Percentiles rank a stretch among this genome's conserved stretches.
phyloP scores from a whole-genome alignment of 2,329 filamentous ascomycete genomes.

The Malbranchea zuffiana region DNA sequence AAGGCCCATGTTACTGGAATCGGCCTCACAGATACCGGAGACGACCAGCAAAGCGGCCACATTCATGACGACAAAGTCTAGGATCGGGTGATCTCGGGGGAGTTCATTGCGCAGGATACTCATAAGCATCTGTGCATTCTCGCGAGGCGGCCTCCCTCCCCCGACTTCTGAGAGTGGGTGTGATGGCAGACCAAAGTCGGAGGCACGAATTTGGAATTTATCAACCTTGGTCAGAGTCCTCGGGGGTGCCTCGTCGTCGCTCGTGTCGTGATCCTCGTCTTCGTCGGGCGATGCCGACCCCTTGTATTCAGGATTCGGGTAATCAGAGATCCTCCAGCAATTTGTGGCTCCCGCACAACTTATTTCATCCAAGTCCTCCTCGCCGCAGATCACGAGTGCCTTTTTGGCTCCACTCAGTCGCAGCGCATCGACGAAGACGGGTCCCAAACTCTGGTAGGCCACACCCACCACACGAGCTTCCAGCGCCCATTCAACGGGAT shows the following conservation, averaged over 20 bases:
- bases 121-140: slow-evolving; percentile 78
- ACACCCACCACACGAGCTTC: slow-evolving; percentile 93
- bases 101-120: slow-evolving; percentile 65
- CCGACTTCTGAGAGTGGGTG: slow-evolving; percentile 70
- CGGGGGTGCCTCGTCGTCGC: slow-evolving; percentile 30
- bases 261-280: slow-evolving; percentile 35
- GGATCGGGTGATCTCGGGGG: slow-evolving; percentile 64
- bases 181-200: slow-evolving; percentile 72
- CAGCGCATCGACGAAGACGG: slow-evolving; percentile 78
- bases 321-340: slow-evolving; percentile 68
- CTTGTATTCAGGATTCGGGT: slow-evolving; percentile 36
- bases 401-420: slow-evolving; percentile 65
- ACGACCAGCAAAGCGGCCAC: slow-evolving; percentile 78
- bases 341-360: slow-evolving; percentile 79
- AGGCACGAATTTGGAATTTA: slow-evolving; percentile 65
- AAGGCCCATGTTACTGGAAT: slow-evolving; percentile 65
- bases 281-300: slow-evolving; percentile 17
- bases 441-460: slow-evolving; percentile 73
- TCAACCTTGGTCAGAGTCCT: slow-evolving; percentile 50
- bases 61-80: slow-evolving; percentile 92
- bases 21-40: slow-evolving; percentile 75
- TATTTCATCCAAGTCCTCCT: slow-evolving; percentile 90
- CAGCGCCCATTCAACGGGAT: slow-evolving; percentile 72
- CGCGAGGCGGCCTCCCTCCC: slow-evolving; percentile 69
- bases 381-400: slow-evolving; percentile 82